These are phyloP conservation scores for Ophiosphaerella narmari DNA, from an alignment of 2,329 filamentous ascomycete species.

Conservation along the genomic window DNA sequence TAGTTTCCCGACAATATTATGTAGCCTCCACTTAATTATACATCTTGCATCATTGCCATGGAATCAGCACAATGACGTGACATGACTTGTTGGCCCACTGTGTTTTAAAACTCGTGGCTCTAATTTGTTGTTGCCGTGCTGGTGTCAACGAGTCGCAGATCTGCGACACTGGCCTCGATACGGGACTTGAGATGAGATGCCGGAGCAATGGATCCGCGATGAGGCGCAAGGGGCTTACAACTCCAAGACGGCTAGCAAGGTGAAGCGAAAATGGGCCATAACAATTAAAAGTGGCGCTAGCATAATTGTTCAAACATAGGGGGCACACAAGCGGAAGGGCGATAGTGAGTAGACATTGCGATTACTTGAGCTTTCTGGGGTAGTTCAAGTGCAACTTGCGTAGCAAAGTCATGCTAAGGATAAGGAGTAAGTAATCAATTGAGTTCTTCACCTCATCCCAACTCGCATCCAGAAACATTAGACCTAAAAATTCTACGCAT, in stretches of 20 bases:
- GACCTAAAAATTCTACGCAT: neutral
- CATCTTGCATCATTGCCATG: too few species aligned
- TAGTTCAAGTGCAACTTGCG: neutral
- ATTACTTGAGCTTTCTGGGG: neutral
- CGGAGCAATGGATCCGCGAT: neutral
- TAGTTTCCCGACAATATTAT: too few species aligned
- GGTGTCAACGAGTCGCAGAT: neutral
- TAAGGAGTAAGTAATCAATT: neutral
- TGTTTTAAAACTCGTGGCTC: too few species aligned
- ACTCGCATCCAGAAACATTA: neutral
- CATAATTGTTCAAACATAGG: too few species aligned
- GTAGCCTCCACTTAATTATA: too few species aligned
- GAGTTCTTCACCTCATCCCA: too few species aligned
- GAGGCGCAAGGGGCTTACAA: neutral
- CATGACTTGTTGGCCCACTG: too few species aligned
- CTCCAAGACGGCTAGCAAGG: too few species aligned
- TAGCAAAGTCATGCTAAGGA: neutral
- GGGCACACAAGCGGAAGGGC: neutral
- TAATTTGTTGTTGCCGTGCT: too few species aligned
- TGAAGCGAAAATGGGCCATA: neutral
- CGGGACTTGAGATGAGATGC: neutral
- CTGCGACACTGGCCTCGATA: slow-evolving; percentile 1
- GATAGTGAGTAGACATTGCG: neutral
- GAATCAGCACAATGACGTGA: too few species aligned
- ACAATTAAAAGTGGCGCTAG: neutral